Conservation (phyloP, 1,284 basidiomycete genomes). For the Leccinum pachyderme region DNA sequence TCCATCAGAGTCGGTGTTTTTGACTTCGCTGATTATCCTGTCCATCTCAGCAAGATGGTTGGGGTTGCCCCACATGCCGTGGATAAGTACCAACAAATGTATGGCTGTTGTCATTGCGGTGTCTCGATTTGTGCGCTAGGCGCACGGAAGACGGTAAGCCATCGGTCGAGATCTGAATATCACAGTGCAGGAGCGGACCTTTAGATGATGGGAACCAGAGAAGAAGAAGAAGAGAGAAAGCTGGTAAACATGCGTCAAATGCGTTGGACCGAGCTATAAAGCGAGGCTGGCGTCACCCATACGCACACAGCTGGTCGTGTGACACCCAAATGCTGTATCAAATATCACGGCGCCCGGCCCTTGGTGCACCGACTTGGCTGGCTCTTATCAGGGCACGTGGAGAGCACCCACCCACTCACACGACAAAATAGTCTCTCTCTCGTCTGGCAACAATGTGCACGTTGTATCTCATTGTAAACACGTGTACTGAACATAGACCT, state of each 20-base stretch:
- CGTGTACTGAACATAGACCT: slow-evolving; percentile 5
- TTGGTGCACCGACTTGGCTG: background rate
- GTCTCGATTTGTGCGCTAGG: slow-evolving; percentile 2
- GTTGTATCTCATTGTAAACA: background rate
- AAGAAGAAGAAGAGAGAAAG: background rate
- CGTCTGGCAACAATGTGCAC: background rate
- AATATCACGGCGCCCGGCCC: slow-evolving; percentile 1
- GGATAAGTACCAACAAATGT: slow-evolving; percentile 71
- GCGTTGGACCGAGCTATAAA: background rate
- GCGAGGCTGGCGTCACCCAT: slow-evolving; percentile 9
- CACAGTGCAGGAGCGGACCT: slow-evolving; percentile 3
- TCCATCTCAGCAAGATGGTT: slow-evolving; percentile 47
- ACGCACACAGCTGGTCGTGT: background rate
- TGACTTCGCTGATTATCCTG: slow-evolving; percentile 43
- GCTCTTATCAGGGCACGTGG: background rate
- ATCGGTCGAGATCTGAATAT: background rate
- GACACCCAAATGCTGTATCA: background rate
- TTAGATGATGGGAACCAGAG: background rate
- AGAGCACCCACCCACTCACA: background rate
- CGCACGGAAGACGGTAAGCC: background rate
- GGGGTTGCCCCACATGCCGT: slow-evolving; percentile 85
- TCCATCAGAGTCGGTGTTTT: slow-evolving; percentile 14
- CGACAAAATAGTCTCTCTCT: slow-evolving; percentile 10
- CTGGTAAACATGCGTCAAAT: slow-evolving; percentile 5
- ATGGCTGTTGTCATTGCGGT: slow-evolving; percentile 29